phyloP scores from a whole-genome alignment of 306 rosid genomes.

The Gynostemma pentaphyllum region DNA sequence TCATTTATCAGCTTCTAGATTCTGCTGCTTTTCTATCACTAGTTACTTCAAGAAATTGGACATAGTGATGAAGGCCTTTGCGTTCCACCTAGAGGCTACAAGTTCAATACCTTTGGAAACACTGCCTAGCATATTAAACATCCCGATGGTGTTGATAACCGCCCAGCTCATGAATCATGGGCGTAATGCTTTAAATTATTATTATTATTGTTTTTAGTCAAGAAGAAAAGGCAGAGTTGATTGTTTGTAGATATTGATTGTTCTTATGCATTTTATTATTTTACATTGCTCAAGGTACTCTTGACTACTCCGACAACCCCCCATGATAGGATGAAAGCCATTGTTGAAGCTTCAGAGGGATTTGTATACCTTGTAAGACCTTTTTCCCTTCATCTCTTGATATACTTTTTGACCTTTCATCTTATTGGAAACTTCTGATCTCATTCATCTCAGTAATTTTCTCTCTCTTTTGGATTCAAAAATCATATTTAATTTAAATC shows the following conservation, averaged over 20 bases:
- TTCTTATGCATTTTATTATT: not conserved
- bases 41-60: not conserved
- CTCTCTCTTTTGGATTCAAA: not conserved
- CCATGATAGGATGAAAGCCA: conserved; percentile 57
- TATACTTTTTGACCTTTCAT: not conserved
- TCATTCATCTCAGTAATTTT: not conserved
- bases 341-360: conserved; percentile 78
- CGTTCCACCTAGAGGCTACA: too few relatives aligned
- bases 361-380: conserved; percentile 67
- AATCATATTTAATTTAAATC: not conserved
- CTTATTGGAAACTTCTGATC: not conserved
- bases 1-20: not conserved
- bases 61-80: not conserved
- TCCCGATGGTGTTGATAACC: not conserved
- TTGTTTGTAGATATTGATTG: not conserved
- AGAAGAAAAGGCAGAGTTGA: not conserved
- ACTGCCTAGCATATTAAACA: not conserved
- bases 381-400: not conserved
- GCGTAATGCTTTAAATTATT: too few relatives aligned
- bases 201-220: too few relatives aligned
- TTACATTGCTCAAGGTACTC: conserved; percentile 41
- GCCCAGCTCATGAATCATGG: not conserved
- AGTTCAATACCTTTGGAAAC: not conserved
- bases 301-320: conserved; percentile 94
- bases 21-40: not conserved